Base-by-base conservation (phyloP, 2,329 filamentous ascomycete species). In the Spiromastix sp. region DNA sequence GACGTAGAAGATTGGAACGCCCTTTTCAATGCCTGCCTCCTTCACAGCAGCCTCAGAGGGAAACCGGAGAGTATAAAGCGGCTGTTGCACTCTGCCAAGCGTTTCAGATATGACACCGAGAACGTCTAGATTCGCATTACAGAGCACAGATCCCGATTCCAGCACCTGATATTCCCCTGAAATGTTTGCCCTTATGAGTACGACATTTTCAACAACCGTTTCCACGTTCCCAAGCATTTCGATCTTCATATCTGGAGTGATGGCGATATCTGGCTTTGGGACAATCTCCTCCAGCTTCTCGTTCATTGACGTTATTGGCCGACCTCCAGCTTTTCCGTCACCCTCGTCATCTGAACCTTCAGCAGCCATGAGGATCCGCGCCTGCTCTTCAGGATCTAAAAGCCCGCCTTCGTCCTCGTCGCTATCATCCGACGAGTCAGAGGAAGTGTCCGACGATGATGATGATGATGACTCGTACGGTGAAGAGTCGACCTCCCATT, bases 41-140 rank as follows among this genome's bases (percentile, higher is more conserved):
- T 70, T 64, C 28, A 93, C 73, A 37, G 86, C 83, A 5, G 76
- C 72, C 1, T 73, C 64, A 32, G 73, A 79, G 11, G 72, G 70
- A 55, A 93, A 93, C 24, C 77, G 73, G 7, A 95, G 74, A 1
- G 81, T 82, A 61, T 96, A 98, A 47, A 87, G 68, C 6, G 91
- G 91, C 47, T 85, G 79, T 43, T 85, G 74, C 3, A 95, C 85
- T 50, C 83, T 76, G 30, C 89, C 91, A 21, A 96, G 72, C 4
- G 85, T 83, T 50, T 96, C 89, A 4, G 78, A 71, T n/a, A 96
- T 73, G 12, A 74, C 79, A 16, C 87, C 91, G 36, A 95, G 72
- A 18, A 95, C 73, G 13, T 71, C 73, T 34, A 85, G 72, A 47
- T 91, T 74, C 43, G 74, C 74, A 18, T 78, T 75, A 60, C 85